Percentiles rank a stretch among this genome's conserved stretches.
Conservation (phyloP, 164 flowering plant species). For the Annona squamosa region DNA sequence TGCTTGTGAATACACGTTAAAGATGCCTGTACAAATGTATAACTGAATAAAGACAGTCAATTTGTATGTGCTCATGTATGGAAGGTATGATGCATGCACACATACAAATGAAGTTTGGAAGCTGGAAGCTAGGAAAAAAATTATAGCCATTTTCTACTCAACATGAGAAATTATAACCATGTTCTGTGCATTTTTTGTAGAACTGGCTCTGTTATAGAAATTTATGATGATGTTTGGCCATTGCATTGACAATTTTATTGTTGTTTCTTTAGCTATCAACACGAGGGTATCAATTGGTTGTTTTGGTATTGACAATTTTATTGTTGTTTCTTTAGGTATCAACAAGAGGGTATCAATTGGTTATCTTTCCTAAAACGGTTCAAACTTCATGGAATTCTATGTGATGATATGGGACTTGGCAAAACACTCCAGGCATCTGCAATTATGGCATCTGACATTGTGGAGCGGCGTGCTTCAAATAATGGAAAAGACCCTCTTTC, state of each 20-base stretch:
- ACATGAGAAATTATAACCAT: too few relatives aligned
- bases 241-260: background rate
- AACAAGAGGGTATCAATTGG: constrained; percentile 99
- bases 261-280: constrained; percentile 73
- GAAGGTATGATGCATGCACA: too few relatives aligned
- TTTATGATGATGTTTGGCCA: too few relatives aligned
- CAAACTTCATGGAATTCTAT: constrained; percentile 95
- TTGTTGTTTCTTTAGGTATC: constrained; percentile 56
- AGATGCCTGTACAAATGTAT: too few relatives aligned
- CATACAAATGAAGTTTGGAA: too few relatives aligned
- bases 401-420: constrained; percentile 99
- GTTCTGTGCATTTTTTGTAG: too few relatives aligned
- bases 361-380: constrained; percentile 85
- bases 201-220: too few relatives aligned
- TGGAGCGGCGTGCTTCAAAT: constrained; percentile 44
- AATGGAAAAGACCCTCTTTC: constrained; percentile 37
- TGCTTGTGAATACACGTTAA: too few relatives aligned
- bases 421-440: constrained; percentile 99
- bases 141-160: too few relatives aligned
- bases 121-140: too few relatives aligned
- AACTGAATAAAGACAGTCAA: too few relatives aligned
- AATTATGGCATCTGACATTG: constrained; percentile 94
- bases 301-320: background rate
- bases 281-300: constrained; percentile 75
- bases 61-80: too few relatives aligned